Base-by-base conservation (phyloP, 768 basidiomycete genomes). In the Lentinus brumalis region DNA sequence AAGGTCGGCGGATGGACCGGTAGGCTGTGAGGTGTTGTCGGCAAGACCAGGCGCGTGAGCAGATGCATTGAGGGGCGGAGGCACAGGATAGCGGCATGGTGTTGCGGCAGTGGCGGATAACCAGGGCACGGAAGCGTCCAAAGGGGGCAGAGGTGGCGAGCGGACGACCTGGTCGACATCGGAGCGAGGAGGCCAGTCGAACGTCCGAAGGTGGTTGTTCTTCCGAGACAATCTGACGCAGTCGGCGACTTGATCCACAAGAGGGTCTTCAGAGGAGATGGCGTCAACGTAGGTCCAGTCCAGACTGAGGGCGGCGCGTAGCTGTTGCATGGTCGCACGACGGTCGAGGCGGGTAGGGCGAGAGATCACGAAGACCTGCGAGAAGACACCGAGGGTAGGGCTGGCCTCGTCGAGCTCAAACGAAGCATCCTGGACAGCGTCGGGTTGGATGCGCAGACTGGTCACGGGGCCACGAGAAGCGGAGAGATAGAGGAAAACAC, bases 201-300 rank as follows among this genome's bases (percentile, higher is more conserved):
- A 72, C 7, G 12, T 30, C 3, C 40, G 47, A 2, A 26, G 11
- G 5, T 8, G 52, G 12, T 31, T 49, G n/a, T 18, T 26, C 1
- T 16, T 59, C 50, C 63, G 62, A 30, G 63, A 40, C 15, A 54
- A 16, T 29, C 64, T 63, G n/a, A 90, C 82, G 63, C 77, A 76
- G 30, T 78, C 69, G 59, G 82, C 59, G 40, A 89, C 79, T 2
- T 65, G 65, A 30, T 64, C 21, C 29, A 88, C 74, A 8, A 78
- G 55, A 3, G 74, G 63, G 32, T 80, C 73, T 12, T 76, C 71
- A 0, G 78, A 67, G 16, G 79, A 74, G 3, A 77, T 67, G 8
- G 86, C 88, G 47, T 84, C 77, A 18, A 82, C 61, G 65, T 86
- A 82, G 4, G 77, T 78, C 85, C 86, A 89, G 10, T 74, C 66